Evolutionary conservation across 257 asterid genomes (phyloP).

Genomic region (Schizonepeta tenuifolia): DNA sequence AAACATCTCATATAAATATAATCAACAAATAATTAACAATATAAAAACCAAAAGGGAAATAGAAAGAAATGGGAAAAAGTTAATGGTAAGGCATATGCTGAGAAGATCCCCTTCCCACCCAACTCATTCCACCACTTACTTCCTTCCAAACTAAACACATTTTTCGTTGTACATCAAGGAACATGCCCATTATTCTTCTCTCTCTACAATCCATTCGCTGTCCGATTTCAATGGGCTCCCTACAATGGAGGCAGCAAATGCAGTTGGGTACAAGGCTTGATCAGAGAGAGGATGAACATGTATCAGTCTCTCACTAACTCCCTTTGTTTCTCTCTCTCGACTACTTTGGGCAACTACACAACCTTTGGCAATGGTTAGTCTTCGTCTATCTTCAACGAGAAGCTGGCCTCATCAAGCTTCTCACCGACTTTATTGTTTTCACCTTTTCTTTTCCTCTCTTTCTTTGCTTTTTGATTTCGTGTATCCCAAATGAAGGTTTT

Average conservation of each 20-base stretch:
- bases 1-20: too few relatives aligned
- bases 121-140: neutral
- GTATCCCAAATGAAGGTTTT: neutral
- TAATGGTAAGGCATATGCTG: slow-evolving; percentile 30
- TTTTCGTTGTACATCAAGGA: too few relatives aligned
- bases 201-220: neutral
- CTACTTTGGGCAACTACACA: slow-evolving; percentile 28
- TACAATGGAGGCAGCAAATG: slow-evolving; percentile 16
- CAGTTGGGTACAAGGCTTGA: slow-evolving; percentile 8
- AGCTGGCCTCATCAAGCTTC: slow-evolving; percentile 2
- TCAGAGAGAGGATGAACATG: slow-evolving; percentile 15
- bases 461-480: neutral
- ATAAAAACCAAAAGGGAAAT: too few relatives aligned
- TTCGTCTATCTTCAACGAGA: neutral
- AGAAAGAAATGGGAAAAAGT: slow-evolving; percentile 6
- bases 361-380: slow-evolving; percentile 29
- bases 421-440: neutral
- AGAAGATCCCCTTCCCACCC: slow-evolving; percentile 31
- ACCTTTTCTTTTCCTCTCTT: neutral
- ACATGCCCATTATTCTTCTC: neutral
- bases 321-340: slow-evolving; percentile 3
- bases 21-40: too few relatives aligned
- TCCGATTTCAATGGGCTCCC: slow-evolving; percentile 2
- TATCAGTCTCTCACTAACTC: neutral
- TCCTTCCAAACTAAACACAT: neutral